Evolutionary conservation across 805 yeast species (phyloP).

Genomic region (Cyberlindnera mycetangii): DNA sequence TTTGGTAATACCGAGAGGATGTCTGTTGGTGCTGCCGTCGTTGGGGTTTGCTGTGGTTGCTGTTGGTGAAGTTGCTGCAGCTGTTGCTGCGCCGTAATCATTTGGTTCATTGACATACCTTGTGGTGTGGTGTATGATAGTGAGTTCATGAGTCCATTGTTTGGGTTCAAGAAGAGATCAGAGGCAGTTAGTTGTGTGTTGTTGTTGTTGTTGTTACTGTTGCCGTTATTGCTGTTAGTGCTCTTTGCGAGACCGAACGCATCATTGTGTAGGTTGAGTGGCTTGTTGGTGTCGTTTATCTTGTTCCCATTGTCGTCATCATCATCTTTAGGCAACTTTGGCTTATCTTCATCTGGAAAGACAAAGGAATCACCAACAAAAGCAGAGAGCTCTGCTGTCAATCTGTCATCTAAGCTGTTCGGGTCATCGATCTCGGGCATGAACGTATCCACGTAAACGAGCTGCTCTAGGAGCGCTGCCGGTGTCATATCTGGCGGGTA

Average conservation of each 20-base stretch:
- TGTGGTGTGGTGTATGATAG: constrained; percentile 2
- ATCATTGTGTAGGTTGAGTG: not conserved
- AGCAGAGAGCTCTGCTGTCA: constrained; percentile 68
- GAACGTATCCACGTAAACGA: constrained; percentile 77
- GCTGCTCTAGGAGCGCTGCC: constrained; percentile 59
- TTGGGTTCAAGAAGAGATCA: not conserved
- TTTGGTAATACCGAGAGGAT: constrained; percentile 49
- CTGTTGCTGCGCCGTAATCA: not conserved
- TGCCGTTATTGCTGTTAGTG: not conserved
- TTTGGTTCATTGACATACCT: not conserved
- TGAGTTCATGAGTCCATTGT: not conserved
- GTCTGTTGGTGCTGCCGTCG: constrained; percentile 30
- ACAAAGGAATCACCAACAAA: constrained; percentile 80
- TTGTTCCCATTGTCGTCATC: constrained; percentile 9
- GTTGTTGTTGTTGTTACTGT: not conserved
- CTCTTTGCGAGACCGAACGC: not conserved
- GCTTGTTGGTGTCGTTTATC: not conserved
- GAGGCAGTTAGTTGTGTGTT: not conserved
- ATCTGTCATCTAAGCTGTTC: constrained; percentile 45
- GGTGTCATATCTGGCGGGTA: constrained; percentile 31
- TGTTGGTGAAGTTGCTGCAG: not conserved
- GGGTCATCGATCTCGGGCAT: constrained; percentile 50
- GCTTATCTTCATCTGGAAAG: constrained; percentile 80
- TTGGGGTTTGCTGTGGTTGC: constrained; percentile 14
- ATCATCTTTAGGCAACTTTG: constrained; percentile 28